These are phyloP conservation scores for Populus hybrid DNA, from an alignment of 441 rosid species.

Conservation along the genomic window DNA sequence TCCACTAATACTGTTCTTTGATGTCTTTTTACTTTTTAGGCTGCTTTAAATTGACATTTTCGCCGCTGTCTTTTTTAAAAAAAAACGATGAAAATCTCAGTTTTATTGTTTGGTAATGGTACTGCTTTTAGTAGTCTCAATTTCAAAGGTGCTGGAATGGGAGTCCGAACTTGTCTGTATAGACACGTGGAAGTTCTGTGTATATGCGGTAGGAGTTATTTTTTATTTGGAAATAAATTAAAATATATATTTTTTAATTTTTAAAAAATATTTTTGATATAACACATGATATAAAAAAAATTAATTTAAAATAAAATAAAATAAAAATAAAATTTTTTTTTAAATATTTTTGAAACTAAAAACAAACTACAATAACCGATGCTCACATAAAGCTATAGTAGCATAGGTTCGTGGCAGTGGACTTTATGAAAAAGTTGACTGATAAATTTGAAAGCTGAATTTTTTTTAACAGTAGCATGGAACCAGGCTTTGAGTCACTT, in stretches of 20 bases:
- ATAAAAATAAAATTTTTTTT: too few relatives aligned
- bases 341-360: too few relatives aligned
- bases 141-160: not conserved
- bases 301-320: too few relatives aligned
- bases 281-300: too few relatives aligned
- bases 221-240: too few relatives aligned
- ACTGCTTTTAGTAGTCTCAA: not conserved
- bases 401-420: conserved; percentile 4
- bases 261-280: too few relatives aligned
- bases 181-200: too few relatives aligned
- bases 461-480: not conserved
- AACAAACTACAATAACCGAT: too few relatives aligned
- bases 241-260: too few relatives aligned
- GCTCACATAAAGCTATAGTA: not conserved
- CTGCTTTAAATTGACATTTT: not conserved
- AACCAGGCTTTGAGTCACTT: conserved; percentile 23
- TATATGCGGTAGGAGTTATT: too few relatives aligned
- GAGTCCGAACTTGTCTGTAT: too few relatives aligned
- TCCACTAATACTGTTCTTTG: not conserved
- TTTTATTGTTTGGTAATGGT: not conserved
- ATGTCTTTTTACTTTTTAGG: not conserved
- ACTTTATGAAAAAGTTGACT: conserved; percentile 11
- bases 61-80: not conserved
- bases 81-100: not conserved
- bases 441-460: not conserved